phyloP scores from a whole-genome alignment of 331 rosid genomes.

The Arachis monticola region DNA sequence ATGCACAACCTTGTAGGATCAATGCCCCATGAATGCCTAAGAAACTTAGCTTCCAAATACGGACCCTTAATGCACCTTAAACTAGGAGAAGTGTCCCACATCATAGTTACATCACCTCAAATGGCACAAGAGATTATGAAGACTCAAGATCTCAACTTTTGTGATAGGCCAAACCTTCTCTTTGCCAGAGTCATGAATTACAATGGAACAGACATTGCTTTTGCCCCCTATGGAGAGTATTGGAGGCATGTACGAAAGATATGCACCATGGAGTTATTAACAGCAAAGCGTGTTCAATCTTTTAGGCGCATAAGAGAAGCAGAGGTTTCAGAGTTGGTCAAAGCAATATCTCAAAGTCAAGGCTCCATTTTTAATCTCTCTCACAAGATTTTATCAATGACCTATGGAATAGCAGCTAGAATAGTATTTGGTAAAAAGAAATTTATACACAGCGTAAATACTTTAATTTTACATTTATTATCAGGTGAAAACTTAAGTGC shows the following conservation, averaged over 20 bases:
- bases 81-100: slow-evolving; percentile 45
- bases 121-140: slow-evolving; percentile 40
- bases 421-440: slow-evolving; percentile 30
- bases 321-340: slow-evolving; percentile 23
- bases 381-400: background rate
- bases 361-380: slow-evolving; percentile 32
- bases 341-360: slow-evolving; percentile 2
- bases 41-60: slow-evolving; percentile 7
- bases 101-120: slow-evolving; percentile 36
- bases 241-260: slow-evolving; percentile 41
- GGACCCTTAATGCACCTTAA: slow-evolving; percentile 43
- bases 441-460: too few species aligned
- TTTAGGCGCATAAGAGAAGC: slow-evolving; percentile 51
- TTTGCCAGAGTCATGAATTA: slow-evolving; percentile 1
- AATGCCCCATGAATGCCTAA: slow-evolving; percentile 7
- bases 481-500: too few species aligned
- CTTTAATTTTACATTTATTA: too few species aligned
- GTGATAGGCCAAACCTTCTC: slow-evolving; percentile 40
- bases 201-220: background rate
- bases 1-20: slow-evolving; percentile 39
- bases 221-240: slow-evolving; percentile 16
- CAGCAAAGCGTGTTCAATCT: slow-evolving; percentile 39
- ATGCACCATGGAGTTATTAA: slow-evolving; percentile 34
- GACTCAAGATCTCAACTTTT: slow-evolving; percentile 44
- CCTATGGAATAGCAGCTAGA: background rate